A percentile compares a stretch with the other conserved stretches of the same genome.
phyloP scores from a whole-genome alignment of 2,329 filamentous ascomycete species.

The Pseudomassariella vexata region DNA sequence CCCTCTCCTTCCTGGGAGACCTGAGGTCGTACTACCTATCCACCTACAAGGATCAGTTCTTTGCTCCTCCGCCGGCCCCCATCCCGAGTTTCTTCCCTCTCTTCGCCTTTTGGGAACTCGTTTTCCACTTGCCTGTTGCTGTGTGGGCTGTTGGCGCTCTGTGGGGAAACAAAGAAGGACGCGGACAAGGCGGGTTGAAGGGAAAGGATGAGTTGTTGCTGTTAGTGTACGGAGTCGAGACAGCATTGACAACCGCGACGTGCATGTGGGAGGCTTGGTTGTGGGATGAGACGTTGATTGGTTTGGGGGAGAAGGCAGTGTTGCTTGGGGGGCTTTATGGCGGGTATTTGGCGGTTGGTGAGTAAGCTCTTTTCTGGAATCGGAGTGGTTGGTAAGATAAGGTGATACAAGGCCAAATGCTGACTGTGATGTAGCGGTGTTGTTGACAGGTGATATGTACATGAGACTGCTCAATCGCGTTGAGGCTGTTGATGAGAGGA shows the following conservation, averaged over 20 bases:
- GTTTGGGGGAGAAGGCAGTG: constrained; percentile 34
- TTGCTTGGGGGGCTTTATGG: constrained; percentile 45
- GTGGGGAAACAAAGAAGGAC: constrained; percentile 1
- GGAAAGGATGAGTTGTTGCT: constrained; percentile 42
- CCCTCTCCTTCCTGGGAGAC: constrained; percentile 40
- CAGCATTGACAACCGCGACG: constrained; percentile 42
- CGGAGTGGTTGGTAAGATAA: too few species aligned
- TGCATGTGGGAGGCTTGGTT: constrained; percentile 45
- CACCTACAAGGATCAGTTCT: constrained; percentile 48
- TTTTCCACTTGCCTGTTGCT: constrained; percentile 44
- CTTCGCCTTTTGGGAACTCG: constrained; percentile 43
- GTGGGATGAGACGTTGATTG: constrained; percentile 42
- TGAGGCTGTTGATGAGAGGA: constrained; percentile 21
- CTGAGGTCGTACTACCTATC: constrained; percentile 41
- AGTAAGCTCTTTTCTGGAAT: constrained; percentile 23
- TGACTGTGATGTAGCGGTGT: constrained; percentile 38
- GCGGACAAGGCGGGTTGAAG: constrained; percentile 19
- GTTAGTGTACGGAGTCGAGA: constrained; percentile 45
- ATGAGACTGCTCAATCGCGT: constrained; percentile 40
- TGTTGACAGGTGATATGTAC: constrained; percentile 52
- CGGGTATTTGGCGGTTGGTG: constrained; percentile 47
- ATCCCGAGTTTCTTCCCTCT: constrained; percentile 44
- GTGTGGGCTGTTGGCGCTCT: constrained; percentile 40
- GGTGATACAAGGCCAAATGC: too few species aligned
- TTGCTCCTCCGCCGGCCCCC: constrained; percentile 27